Evolutionary conservation across 495 filamentous ascomycete genomes (phyloP).

Genomic region (Entonaema liquescens): DNA sequence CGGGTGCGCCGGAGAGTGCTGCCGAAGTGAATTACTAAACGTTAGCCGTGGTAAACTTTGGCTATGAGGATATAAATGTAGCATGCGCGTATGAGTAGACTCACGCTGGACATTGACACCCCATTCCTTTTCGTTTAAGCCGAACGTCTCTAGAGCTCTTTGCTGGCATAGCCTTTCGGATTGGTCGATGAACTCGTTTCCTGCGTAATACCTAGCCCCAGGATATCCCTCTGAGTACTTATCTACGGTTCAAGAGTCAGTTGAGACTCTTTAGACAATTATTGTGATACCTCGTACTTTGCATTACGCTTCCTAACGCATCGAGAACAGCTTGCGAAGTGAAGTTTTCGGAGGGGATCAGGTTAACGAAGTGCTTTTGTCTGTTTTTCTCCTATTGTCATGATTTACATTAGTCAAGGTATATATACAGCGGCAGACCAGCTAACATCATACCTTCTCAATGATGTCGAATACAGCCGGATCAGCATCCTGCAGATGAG

Average conservation of each 20-base stretch:
- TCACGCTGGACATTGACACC: conserved; percentile 96
- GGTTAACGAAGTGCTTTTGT: conserved; percentile 97
- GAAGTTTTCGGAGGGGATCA: conserved; percentile 99
- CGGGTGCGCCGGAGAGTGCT: conserved; percentile 95
- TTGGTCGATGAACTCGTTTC: conserved; percentile 94
- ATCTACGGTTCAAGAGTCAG: conserved; percentile 61
- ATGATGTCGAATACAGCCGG: conserved; percentile 86
- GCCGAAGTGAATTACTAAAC: background rate
- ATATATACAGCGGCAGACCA: background rate
- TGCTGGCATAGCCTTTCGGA: conserved; percentile 89
- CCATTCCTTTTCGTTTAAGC: conserved; percentile 85
- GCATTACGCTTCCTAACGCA: conserved; percentile 97
- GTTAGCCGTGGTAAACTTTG: conserved; percentile 19
- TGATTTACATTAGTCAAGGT: conserved; percentile 9
- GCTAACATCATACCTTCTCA: conserved; percentile 91
- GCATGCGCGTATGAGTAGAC: conserved; percentile 36
- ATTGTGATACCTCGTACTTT: conserved; percentile 69
- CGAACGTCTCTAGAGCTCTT: conserved; percentile 86
- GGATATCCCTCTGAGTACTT: conserved; percentile 99
- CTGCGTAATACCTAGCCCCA: conserved; percentile 95
- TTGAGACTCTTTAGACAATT: background rate
- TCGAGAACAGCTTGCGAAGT: conserved; percentile 97
- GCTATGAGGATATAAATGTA: background rate
- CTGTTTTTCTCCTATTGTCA: conserved; percentile 82
- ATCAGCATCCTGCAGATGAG: conserved; percentile 83